phyloP scores from a whole-genome alignment of 176 grass and related monocot genomes.

The Cenchrus americanus region DNA sequence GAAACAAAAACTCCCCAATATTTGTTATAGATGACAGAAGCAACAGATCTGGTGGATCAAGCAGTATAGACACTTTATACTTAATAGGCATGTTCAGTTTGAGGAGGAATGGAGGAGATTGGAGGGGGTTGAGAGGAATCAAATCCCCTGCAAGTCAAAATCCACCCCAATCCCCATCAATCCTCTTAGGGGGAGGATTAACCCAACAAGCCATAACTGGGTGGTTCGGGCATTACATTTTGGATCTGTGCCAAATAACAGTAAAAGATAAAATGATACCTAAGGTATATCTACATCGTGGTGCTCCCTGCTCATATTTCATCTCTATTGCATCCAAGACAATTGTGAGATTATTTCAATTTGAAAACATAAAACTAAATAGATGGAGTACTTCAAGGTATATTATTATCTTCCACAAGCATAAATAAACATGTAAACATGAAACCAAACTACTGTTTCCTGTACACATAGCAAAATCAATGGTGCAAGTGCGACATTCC shows the following conservation, averaged over 20 bases:
- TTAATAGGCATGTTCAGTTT: no score
- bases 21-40: neutral
- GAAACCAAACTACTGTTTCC: neutral
- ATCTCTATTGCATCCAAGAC: conserved; percentile 30
- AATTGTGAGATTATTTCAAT: neutral
- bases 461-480: neutral
- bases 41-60: neutral
- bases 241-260: neutral
- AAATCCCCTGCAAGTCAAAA: no score
- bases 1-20: neutral
- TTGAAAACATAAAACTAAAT: neutral
- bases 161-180: no score
- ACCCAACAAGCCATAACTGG: no score
- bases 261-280: neutral
- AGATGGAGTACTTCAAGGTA: neutral
- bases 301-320: conserved; percentile 2
- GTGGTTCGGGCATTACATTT: neutral
- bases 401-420: conserved; percentile 16
- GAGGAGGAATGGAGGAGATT: no score
- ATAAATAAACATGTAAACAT: neutral
- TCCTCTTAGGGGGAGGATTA: no score
- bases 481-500: neutral
- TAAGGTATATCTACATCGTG: neutral
- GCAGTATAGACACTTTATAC: no score
- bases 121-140: no score